These are phyloP conservation scores for Schizonepeta tenuifolia DNA, from an alignment of 257 asterid species.

Conservation along the genomic window DNA sequence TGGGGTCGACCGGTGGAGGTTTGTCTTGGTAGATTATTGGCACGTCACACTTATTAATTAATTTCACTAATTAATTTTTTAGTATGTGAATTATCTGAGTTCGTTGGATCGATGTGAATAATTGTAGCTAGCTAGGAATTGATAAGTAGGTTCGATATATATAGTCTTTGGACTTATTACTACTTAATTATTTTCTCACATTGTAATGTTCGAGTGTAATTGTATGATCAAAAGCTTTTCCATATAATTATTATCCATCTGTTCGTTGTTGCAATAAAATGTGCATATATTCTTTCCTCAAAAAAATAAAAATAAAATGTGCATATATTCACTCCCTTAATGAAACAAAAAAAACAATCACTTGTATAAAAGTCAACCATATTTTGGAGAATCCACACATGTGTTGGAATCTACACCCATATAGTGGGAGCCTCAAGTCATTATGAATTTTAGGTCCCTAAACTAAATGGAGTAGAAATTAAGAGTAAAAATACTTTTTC, in stretches of 20 bases:
- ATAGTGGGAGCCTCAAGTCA: no score
- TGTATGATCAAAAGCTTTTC: neutral
- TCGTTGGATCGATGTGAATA: neutral
- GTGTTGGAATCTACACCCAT: no score
- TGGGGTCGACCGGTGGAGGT: neutral
- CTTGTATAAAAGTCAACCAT: neutral
- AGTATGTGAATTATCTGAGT: neutral
- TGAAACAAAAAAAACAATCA: no score
- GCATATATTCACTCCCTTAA: no score
- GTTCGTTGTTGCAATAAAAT: no score
- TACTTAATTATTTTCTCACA: neutral
- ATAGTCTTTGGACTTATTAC: neutral
- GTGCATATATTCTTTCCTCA: no score
- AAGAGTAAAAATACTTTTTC: no score
- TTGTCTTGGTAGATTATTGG: neutral
- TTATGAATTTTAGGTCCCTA: no score
- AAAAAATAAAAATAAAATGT: no score
- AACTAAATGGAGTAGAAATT: no score
- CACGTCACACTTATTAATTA: slow-evolving; percentile 1
- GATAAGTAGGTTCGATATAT: neutral
- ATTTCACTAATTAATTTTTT: neutral
- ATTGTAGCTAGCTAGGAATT: neutral
- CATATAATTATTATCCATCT: no score
- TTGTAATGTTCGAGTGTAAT: neutral
- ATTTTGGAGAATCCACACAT: no score